Conservation (phyloP, 2,329 filamentous ascomycete species). For the Pseudogymnoascus sp. region DNA sequence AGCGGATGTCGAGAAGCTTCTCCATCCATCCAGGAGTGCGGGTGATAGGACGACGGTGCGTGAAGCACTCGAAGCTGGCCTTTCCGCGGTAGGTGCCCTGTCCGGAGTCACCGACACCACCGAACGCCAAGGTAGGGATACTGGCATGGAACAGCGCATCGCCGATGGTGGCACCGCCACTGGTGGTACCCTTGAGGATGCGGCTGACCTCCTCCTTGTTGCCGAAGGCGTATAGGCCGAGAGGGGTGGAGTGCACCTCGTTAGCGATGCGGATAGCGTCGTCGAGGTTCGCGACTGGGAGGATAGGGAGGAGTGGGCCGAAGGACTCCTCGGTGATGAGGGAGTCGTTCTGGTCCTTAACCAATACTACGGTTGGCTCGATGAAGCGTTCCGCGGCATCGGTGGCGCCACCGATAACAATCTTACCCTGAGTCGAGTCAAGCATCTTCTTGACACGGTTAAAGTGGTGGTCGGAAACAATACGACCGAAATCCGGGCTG, state of each 20-base stretch:
- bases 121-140: conserved; percentile 67
- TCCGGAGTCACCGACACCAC: conserved; percentile 74
- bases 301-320: conserved; percentile 80
- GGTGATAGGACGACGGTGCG: conserved; percentile 50
- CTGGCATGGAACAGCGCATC: conserved; percentile 62
- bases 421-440: conserved; percentile 73
- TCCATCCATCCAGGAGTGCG: conserved; percentile 62
- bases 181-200: conserved; percentile 56
- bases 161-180: conserved; percentile 60
- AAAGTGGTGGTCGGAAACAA: conserved; percentile 76
- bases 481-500: conserved; percentile 70
- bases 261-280: conserved; percentile 79
- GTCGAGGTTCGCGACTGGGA: conserved; percentile 71
- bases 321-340: conserved; percentile 82
- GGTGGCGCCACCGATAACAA: conserved; percentile 76
- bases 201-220: conserved; percentile 63
- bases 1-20: conserved; percentile 56
- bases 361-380: conserved; percentile 84
- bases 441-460: conserved; percentile 82
- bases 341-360: conserved; percentile 65
- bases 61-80: conserved; percentile 61
- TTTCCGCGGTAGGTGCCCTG: conserved; percentile 70
- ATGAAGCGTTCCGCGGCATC: conserved; percentile 78
- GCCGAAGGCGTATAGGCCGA: conserved; percentile 81
- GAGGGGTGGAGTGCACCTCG: conserved; percentile 70